A percentile compares a stretch with the other conserved stretches of the same genome.
Conservation (phyloP, 768 basidiomycete species). For the Naganishia antarctica region DNA sequence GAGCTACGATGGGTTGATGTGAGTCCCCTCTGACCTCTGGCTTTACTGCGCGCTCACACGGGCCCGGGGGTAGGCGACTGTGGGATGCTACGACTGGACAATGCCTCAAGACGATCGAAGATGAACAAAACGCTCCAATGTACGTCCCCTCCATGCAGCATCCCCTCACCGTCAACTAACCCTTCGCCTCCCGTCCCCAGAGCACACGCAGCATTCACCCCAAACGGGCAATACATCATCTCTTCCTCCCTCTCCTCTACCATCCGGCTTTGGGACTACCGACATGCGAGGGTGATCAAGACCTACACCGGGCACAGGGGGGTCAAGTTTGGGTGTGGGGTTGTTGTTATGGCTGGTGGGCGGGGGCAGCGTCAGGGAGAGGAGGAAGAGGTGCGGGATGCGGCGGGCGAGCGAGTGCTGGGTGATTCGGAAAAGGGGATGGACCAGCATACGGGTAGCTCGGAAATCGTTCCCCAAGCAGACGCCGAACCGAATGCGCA, state of each 20-base stretch:
- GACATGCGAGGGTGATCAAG: conserved; percentile 83
- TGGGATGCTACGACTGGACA: conserved; percentile 98
- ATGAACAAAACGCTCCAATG: conserved; percentile 77
- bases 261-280: conserved; percentile 89
- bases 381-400: conserved; percentile 55
- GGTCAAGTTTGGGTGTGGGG: conserved; percentile 74
- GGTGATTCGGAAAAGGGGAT: background rate
- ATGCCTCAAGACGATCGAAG: conserved; percentile 92
- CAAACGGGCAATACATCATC: conserved; percentile 83
- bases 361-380: too few relatives aligned
- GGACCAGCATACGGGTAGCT: too few relatives aligned
- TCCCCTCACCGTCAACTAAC: background rate
- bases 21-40: conserved; percentile 42
- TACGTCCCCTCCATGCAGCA: background rate
- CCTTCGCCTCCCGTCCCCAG: conserved; percentile 50
- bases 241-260: conserved; percentile 91
- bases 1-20: conserved; percentile 97
- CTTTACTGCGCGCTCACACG: background rate
- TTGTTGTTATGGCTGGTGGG: conserved; percentile 30
- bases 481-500: too few relatives aligned
- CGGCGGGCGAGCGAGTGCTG: conserved; percentile 1
- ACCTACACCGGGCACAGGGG: conserved; percentile 80
- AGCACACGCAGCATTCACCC: conserved; percentile 84
- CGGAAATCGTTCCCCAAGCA: too few relatives aligned
- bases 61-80: conserved; percentile 63